Evolutionary conservation across 768 basidiomycete species (phyloP).

Genomic region (Tricholomella constricta): DNA sequence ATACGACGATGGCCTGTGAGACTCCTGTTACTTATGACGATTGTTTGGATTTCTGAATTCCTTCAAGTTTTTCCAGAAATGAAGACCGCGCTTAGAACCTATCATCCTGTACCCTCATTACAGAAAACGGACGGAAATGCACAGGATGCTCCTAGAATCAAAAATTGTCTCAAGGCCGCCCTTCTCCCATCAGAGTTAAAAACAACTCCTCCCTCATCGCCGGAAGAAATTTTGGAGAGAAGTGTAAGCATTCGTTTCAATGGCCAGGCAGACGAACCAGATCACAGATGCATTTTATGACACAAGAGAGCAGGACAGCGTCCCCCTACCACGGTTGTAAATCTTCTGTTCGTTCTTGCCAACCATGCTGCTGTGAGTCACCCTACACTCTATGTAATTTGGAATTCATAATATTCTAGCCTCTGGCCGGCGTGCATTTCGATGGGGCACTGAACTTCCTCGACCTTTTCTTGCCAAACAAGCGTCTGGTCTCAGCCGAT

Average conservation of each 20-base stretch:
- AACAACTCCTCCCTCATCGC: conserved; percentile 66
- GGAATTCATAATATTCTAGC: conserved; percentile 36
- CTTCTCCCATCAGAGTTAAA: conserved; percentile 70
- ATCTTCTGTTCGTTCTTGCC: conserved; percentile 81
- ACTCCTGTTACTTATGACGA: conserved; percentile 12
- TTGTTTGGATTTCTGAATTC: conserved; percentile 15
- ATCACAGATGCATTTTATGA: conserved; percentile 7
- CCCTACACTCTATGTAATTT: conserved; percentile 2
- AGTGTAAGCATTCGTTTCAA: conserved; percentile 45
- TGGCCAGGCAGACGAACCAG: conserved; percentile 4
- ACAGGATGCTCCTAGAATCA: conserved; percentile 90
- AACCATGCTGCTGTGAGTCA: conserved; percentile 72
- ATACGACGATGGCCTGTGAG: conserved; percentile 89
- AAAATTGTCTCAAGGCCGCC: conserved; percentile 85
- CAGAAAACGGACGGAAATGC: conserved; percentile 88
- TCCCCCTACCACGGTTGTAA: conserved; percentile 86
- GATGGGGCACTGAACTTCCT: conserved; percentile 74
- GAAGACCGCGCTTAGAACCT: conserved; percentile 87
- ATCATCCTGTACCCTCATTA: conserved; percentile 88
- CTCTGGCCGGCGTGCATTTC: conserved; percentile 69
- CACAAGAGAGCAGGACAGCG: conserved; percentile 55
- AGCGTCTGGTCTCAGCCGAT: conserved; percentile 66
- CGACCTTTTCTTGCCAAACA: conserved; percentile 79
- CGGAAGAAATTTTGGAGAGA: conserved; percentile 71
- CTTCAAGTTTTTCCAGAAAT: conserved; percentile 85